Evolutionary conservation across 352 stramenopile genomes (phyloP).

Genomic region (Aphanomyces euteiches): DNA sequence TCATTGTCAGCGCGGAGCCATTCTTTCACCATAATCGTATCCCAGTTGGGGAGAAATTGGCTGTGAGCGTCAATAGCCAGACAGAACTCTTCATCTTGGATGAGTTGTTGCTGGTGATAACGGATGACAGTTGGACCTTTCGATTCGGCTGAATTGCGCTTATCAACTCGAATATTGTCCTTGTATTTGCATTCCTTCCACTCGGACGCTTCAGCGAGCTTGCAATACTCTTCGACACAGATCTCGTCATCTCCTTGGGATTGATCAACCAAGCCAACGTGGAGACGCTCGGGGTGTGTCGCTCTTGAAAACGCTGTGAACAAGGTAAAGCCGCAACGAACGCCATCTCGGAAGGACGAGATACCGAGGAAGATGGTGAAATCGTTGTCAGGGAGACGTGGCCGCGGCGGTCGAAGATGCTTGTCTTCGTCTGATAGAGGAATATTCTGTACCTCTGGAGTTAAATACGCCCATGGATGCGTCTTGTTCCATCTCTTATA

Average conservation of each 20-base stretch:
- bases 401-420: constrained; percentile 5
- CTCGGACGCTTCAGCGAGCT: neutral
- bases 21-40: constrained; percentile 17
- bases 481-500: neutral
- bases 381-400: neutral
- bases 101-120: neutral
- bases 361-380: constrained; percentile 10
- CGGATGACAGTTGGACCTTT: constrained; percentile 23
- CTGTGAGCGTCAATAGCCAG: constrained; percentile 15
- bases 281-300: constrained; percentile 22
- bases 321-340: constrained; percentile 22
- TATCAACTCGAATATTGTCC: constrained; percentile 12
- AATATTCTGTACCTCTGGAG: constrained; percentile 11
- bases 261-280: constrained; percentile 29
- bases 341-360: constrained; percentile 22
- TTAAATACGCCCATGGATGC: neutral
- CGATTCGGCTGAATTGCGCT: neutral
- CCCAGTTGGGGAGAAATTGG: constrained; percentile 19
- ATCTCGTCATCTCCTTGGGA: neutral
- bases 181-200: constrained; percentile 28
- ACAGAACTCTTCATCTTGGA: constrained; percentile 28
- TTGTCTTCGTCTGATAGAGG: neutral
- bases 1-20: constrained; percentile 24
- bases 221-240: too few species aligned
- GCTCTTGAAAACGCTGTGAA: constrained; percentile 24